A percentile compares a stretch with the other conserved stretches of the same genome.
Evolutionary conservation across 169 alveolate species (phyloP).

Genomic region (Sarcocystis neurona): DNA sequence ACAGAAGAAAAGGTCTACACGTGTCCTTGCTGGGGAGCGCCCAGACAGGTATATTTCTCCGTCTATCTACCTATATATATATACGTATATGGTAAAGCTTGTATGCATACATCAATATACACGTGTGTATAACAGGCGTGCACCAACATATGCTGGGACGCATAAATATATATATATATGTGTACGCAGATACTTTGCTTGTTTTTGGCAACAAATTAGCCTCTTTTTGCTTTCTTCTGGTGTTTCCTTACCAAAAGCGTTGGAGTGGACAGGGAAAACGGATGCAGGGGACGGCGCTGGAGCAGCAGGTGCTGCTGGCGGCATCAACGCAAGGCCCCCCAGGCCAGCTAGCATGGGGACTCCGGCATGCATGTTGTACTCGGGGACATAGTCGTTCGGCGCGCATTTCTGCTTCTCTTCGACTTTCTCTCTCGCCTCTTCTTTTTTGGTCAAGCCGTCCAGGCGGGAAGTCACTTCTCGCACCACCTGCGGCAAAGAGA

Average conservation of each 20-base stretch:
- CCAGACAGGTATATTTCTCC: too few relatives aligned
- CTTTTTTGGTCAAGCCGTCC: slow-evolving; percentile 79
- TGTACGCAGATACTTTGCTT: not conserved
- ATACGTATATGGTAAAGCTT: too few relatives aligned
- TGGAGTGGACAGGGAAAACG: not conserved
- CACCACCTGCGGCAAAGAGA: slow-evolving; percentile 69
- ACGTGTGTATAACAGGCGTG: not conserved
- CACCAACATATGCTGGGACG: not conserved
- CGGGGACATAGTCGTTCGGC: slow-evolving; percentile 77
- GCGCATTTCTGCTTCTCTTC: slow-evolving; percentile 83
- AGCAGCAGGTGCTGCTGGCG: slow-evolving; percentile 42
- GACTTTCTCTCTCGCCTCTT: slow-evolving; percentile 78
- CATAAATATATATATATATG: not conserved
- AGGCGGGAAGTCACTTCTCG: slow-evolving; percentile 80
- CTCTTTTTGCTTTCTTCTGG: not conserved
- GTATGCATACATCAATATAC: too few relatives aligned
- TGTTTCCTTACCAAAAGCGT: not conserved
- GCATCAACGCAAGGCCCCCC: slow-evolving; percentile 68
- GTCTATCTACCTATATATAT: too few relatives aligned
- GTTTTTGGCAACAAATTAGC: not conserved
- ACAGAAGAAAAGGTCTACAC: too few relatives aligned
- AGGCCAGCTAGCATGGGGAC: slow-evolving; percentile 55
- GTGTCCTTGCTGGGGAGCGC: too few relatives aligned
- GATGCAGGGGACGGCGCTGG: not conserved
- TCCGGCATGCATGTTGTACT: slow-evolving; percentile 62